Base-by-base conservation (phyloP, 768 basidiomycete species). In the Hydnomerulius pinastri region DNA sequence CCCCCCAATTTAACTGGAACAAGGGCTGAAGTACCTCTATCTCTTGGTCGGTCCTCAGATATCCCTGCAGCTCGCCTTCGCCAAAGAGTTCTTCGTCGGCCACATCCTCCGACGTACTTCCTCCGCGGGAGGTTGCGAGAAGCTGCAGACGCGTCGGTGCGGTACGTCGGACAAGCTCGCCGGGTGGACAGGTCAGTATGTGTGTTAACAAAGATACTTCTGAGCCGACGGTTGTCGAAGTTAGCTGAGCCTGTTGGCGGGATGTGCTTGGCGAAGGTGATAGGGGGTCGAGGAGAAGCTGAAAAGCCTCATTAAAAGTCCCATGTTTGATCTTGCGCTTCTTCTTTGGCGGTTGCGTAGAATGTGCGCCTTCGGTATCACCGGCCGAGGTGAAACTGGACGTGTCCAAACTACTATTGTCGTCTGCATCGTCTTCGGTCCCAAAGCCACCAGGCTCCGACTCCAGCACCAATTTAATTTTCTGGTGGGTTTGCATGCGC, bases 41-140 rank as follows among this genome's bases (percentile, higher is more conserved):
- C 62, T 90, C 85, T 18, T 73, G 76, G 27, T 79, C 72, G 39
- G 58, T 69, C 48, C 90, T 70, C 18, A 88, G 55, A 24, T 88
- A 46, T 17, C 71, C 75, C 46, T 90, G 87, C 23, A 87, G 64
- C 64, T 92, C 90, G 3, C 82, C 85, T 25, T 80, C 76, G 3
- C 69, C 77, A 51, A 92, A 89, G 20, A 92, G 69, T 50, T 91
- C 90, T 7, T 88, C 83, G 52, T 92, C 90, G 2, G 59, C 54
- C 17, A 92, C 80, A 18, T 75, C 68, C 20, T 71, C 71, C 29
- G 67, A 72, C 6, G 70, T 71, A 40, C 74, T 75, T 29, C 83
- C 84, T 38, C 87, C 85, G 37, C 86, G 83, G 39, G 74, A 71
- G 10, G 74, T 70, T 0, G 75, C 69, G 28, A 92, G 76, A 23